Evolutionary conservation across 805 yeast genomes (phyloP).

Genomic region (Candida peoriensis): DNA sequence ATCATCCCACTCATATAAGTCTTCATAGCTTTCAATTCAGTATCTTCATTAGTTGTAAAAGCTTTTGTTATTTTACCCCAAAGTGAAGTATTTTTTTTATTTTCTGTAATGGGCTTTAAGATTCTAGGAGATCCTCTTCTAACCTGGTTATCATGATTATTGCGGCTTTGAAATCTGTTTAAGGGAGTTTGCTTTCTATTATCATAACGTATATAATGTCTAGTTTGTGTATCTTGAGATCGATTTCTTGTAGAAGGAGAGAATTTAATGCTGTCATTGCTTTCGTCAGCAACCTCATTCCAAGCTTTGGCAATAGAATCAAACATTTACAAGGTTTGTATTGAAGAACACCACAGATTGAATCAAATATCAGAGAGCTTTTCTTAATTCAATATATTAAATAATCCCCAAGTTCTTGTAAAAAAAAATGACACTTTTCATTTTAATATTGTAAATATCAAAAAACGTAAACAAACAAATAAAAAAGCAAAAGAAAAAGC

Average conservation of each 20-base stretch:
- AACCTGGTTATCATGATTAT: neutral
- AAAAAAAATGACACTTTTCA: too few species aligned
- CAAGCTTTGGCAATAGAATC: constrained; percentile 18
- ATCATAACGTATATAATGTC: constrained; percentile 17
- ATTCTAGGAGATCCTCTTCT: constrained; percentile 17
- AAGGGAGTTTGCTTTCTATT: constrained; percentile 6
- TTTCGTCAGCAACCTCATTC: constrained; percentile 19
- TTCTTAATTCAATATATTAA: too few species aligned
- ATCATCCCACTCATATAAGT: constrained; percentile 21
- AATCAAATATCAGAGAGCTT: too few species aligned
- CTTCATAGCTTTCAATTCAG: constrained; percentile 19
- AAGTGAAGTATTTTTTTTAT: constrained; percentile 11
- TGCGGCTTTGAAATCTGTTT: constrained; percentile 5
- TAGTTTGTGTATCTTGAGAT: neutral
- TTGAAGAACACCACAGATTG: too few species aligned
- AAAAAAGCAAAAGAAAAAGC: too few species aligned
- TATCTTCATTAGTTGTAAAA: constrained; percentile 9
- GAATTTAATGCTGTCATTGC: constrained; percentile 10
- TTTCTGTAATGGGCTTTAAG: constrained; percentile 13
- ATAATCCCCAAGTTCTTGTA: too few species aligned
- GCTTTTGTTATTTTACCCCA: constrained; percentile 19
- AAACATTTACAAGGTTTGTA: too few species aligned
- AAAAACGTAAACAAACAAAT: too few species aligned
- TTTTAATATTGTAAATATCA: too few species aligned
- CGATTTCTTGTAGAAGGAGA: constrained; percentile 10